Conservation (phyloP, 176 grass and related monocot species). For the Pharus latifolius region DNA sequence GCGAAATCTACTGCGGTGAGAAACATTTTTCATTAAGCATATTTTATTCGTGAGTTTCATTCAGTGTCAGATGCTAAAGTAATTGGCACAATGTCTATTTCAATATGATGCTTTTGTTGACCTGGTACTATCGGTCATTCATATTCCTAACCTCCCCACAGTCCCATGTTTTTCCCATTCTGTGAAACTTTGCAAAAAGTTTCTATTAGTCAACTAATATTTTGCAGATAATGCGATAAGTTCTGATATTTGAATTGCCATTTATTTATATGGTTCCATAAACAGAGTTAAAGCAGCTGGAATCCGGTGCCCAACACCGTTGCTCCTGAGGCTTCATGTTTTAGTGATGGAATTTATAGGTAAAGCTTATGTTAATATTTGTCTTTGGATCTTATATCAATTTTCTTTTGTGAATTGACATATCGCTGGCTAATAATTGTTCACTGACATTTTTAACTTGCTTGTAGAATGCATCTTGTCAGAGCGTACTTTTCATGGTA, state of each 20-base stretch:
- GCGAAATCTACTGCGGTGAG: conserved; percentile 77
- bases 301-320: conserved; percentile 62
- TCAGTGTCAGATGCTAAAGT: no score
- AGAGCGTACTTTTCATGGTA: not conserved
- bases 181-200: not conserved
- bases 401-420: not conserved
- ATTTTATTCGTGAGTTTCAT: not conserved
- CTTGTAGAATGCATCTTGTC: not conserved
- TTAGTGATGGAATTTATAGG: conserved; percentile 98
- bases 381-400: not conserved
- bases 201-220: not conserved
- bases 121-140: not conserved
- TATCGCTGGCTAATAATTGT: not conserved
- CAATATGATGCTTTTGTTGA: not conserved
- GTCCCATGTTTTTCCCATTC: not conserved
- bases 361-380: conserved; percentile 17
- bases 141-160: not conserved
- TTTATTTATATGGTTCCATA: conserved; percentile 3
- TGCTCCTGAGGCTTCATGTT: conserved; percentile 86
- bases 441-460: not conserved
- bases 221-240: not conserved
- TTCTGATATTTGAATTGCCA: not conserved
- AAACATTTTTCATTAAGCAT: not conserved
- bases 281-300: conserved; percentile 68
- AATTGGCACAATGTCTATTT: not conserved